Conservation (phyloP, 1,284 basidiomycete genomes). For the Afroboletus lepidellus region DNA sequence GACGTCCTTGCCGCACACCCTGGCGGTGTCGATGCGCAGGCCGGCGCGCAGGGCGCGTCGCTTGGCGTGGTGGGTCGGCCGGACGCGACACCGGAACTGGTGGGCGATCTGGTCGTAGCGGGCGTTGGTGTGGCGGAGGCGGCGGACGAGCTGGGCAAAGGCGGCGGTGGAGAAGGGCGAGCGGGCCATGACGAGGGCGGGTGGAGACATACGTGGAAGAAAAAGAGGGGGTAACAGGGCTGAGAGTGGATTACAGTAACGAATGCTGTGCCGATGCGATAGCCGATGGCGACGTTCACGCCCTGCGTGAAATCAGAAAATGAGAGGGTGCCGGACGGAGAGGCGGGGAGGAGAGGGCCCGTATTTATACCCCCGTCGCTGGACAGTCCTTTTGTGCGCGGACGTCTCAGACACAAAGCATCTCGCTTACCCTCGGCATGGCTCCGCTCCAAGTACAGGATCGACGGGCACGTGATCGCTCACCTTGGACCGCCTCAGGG, state of each 20-base stretch:
- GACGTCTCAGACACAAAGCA: constrained; percentile 20
- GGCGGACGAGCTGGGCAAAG: constrained; percentile 38
- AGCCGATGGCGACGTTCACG: constrained; percentile 13
- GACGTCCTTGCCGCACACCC: constrained; percentile 40
- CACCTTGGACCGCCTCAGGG: too few species aligned
- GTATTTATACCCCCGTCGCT: constrained; percentile 9
- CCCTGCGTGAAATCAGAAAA: constrained; percentile 17
- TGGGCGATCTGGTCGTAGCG: constrained; percentile 39
- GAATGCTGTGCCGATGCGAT: constrained; percentile 13
- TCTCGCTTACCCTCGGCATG: not conserved
- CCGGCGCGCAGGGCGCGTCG: constrained; percentile 41
- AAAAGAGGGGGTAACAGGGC: not conserved
- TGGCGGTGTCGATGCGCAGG: constrained; percentile 42
- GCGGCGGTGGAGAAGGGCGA: constrained; percentile 25
- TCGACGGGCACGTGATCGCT: constrained; percentile 14
- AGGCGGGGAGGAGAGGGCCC: too few species aligned
- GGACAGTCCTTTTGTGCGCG: not conserved
- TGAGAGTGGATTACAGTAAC: constrained; percentile 5
- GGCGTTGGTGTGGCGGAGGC: constrained; percentile 42
- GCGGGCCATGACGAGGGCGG: constrained; percentile 18
- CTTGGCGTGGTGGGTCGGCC: constrained; percentile 43
- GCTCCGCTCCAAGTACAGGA: not conserved
- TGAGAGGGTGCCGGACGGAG: constrained; percentile 9
- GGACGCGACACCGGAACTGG: constrained; percentile 32
- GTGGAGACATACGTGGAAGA: constrained; percentile 17